Percentiles rank a stretch among this genome's conserved stretches.
These are phyloP conservation scores for Monilinia aucupariae DNA, from an alignment of 2,329 filamentous ascomycete species.

Conservation along the genomic window DNA sequence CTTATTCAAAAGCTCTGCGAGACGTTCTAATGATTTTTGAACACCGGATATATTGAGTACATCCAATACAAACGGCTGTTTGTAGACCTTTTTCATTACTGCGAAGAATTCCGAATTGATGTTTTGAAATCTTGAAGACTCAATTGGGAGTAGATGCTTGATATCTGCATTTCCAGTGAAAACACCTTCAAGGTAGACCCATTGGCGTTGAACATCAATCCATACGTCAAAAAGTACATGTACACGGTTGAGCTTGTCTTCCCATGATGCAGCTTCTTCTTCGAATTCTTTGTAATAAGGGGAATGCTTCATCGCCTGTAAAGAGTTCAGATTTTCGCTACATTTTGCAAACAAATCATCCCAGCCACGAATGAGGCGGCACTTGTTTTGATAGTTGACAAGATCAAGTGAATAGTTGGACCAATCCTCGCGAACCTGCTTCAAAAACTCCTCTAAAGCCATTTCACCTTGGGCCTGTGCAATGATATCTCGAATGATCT, in stretches of 20 bases:
- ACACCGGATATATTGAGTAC: constrained; percentile 93
- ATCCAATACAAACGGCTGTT: constrained; percentile 90
- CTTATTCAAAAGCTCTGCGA: constrained; percentile 97
- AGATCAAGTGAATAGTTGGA: constrained; percentile 90
- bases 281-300: constrained; percentile 99
- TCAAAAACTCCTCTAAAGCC: constrained; percentile 95
- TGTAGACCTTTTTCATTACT: constrained; percentile 99
- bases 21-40: constrained; percentile 88
- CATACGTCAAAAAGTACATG: constrained; percentile 98
- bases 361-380: constrained; percentile 93
- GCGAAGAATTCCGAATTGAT: constrained; percentile 98
- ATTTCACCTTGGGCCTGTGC: constrained; percentile 95
- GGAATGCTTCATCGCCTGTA: constrained; percentile 98
- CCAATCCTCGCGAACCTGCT: constrained; percentile 95
- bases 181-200: constrained; percentile 98
- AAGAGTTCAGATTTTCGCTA: constrained; percentile 93
- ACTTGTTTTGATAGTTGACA: constrained; percentile 97
- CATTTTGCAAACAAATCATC: constrained; percentile 98
- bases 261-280: constrained; percentile 93
- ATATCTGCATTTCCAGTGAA: constrained; percentile 99
- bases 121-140: constrained; percentile 95
- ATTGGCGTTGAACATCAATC: constrained; percentile 99
- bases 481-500: constrained; percentile 86
- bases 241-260: constrained; percentile 95
- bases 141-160: constrained; percentile 92